A percentile compares a stretch with the other conserved stretches of the same genome.
phyloP scores from a whole-genome alignment of 805 yeast genomes.

The Saccharomyces eubayanus region DNA sequence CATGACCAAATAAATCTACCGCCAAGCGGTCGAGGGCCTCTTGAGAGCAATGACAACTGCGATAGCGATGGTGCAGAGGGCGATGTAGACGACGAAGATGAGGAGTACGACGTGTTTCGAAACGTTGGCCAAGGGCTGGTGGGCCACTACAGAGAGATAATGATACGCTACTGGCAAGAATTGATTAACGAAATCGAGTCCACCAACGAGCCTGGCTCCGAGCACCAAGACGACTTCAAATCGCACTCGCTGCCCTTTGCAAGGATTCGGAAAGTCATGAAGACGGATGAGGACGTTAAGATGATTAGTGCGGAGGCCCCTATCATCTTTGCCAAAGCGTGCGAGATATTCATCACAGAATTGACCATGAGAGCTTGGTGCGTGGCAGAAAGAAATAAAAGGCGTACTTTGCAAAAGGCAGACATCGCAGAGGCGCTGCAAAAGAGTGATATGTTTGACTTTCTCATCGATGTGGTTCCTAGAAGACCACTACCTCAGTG shows the following conservation, averaged over 20 bases:
- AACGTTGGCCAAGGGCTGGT: constrained; percentile 90
- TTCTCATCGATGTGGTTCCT: constrained; percentile 91
- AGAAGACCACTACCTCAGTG: constrained; percentile 39
- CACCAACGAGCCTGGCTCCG: constrained; percentile 46
- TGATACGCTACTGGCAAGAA: constrained; percentile 97
- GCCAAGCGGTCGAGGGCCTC: neutral
- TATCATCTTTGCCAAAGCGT: constrained; percentile 91
- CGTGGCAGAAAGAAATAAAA: constrained; percentile 91
- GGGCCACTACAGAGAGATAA: constrained; percentile 74
- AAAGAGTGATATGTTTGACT: constrained; percentile 95
- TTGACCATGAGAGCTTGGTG: constrained; percentile 98
- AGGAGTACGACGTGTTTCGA: constrained; percentile 51
- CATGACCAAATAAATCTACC: neutral
- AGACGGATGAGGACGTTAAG: constrained; percentile 91
- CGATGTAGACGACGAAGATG: constrained; percentile 14
- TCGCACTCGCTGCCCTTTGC: constrained; percentile 93
- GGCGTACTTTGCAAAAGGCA: constrained; percentile 86
- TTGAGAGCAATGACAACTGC: neutral
- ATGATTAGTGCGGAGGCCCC: constrained; percentile 99
- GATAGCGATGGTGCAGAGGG: neutral
- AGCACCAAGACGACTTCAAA: constrained; percentile 78
- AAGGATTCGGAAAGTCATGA: constrained; percentile 94
- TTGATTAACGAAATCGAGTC: constrained; percentile 68
- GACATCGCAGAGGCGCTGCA: constrained; percentile 94
- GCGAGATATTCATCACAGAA: constrained; percentile 95